Base-by-base conservation (phyloP, 2,329 filamentous ascomycete genomes). In the Colletotrichum tanaceti region DNA sequence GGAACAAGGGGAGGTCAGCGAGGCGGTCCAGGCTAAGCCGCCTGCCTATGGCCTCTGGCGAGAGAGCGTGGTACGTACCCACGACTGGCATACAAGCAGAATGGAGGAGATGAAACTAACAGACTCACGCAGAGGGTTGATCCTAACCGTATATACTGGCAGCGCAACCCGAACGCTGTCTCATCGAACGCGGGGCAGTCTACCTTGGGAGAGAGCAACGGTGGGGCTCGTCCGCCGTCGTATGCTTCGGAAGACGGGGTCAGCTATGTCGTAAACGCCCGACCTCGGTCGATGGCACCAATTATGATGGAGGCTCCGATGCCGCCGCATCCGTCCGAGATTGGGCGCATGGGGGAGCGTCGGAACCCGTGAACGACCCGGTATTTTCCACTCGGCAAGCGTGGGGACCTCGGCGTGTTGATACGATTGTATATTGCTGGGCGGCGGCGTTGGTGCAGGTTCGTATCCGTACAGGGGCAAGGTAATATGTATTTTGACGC, bases 31-130 rank as follows among this genome's bases (percentile, higher is more conserved):
- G 73, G 72, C 85, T 22, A 88, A 89, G 10, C 94, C 94, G 4
- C 94, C 94, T 0, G 93, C 93, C 2, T 97, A 97, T 76, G 94
- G 94, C 0, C 81, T 93, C 1, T 97, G 93, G 92, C 85, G 93
- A 60, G 90, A 90, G 77, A 95, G 91, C 74, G 92, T 96, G 79
- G 90, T 93, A 85, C 78, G 90, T 70, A 55, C 35, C 38, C 13
- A 22, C 54, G 18, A 18, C 5, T 18, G 41, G 35, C 10, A n/a
- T 32, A 5, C 43, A 20, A 20, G 53, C 49, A 35, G 32, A 35
- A 35, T 35, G 24, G 18, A 22, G 35, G 18, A 6, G 5, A 24
- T 5, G 53, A 39, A 20, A 35, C 54, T 69, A 20, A 69, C 39
- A 24, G 24, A 10, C 13, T 46, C 46, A 35, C 73, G 13, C 24